These are phyloP conservation scores for Colletotrichum chlorophyti DNA, from an alignment of 2,329 filamentous ascomycete genomes.

Conservation along the genomic window DNA sequence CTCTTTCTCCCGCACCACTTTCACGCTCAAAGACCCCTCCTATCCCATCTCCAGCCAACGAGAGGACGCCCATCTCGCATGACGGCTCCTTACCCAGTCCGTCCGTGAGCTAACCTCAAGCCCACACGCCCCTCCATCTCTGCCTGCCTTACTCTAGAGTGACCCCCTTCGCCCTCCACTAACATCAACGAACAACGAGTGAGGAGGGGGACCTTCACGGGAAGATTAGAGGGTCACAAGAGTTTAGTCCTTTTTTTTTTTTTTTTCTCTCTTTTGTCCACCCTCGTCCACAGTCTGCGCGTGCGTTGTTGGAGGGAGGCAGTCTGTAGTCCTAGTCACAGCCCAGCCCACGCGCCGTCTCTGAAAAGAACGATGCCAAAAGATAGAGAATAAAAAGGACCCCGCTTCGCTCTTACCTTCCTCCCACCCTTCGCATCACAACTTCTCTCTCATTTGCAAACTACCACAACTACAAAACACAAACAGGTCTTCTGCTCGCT, in stretches of 20 bases:
- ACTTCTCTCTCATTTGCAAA: not conserved
- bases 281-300: too few relatives aligned
- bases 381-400: conserved; percentile 4
- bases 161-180: too few relatives aligned
- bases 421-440: not conserved
- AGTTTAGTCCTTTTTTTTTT: too few relatives aligned
- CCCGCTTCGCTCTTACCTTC: conserved; percentile 1
- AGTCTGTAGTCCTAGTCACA: too few relatives aligned
- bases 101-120: conserved; percentile 22
- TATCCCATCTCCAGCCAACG: conserved; percentile 16
- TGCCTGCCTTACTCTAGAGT: not conserved
- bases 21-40: not conserved
- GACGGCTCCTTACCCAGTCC: conserved; percentile 17
- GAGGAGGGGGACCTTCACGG: not conserved
- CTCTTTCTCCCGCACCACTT: not conserved
- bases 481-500: conserved; percentile 1
- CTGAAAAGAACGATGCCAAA: not conserved
- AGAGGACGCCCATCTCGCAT: conserved; percentile 26
- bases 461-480: not conserved
- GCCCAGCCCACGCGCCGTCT: not conserved
- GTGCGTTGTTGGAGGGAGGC: too few relatives aligned
- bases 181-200: not conserved
- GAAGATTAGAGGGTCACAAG: too few relatives aligned
- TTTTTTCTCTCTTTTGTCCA: too few relatives aligned
- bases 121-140: not conserved